These are phyloP conservation scores for Cryptococcus deneoformans DNA, from an alignment of 1,284 basidiomycete species.

Conservation along the genomic window DNA sequence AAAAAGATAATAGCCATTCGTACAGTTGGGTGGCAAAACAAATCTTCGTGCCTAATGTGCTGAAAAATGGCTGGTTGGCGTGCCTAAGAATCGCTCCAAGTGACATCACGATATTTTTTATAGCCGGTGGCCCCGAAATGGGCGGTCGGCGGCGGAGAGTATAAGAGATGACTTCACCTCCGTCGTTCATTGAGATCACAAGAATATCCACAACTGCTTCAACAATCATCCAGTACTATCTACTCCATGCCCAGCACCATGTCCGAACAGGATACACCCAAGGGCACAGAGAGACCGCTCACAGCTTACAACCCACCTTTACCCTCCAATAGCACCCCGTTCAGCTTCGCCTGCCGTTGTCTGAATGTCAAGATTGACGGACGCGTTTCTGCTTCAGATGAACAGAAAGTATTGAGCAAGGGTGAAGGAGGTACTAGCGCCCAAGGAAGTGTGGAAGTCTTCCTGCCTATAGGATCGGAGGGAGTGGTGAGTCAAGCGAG, in stretches of 20 bases:
- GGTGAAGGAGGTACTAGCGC: background rate
- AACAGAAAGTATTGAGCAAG: conserved; percentile 1
- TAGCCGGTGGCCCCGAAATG: no score
- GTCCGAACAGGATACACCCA: background rate
- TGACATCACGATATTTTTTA: no score
- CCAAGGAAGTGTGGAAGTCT: background rate
- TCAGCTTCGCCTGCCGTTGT: conserved; percentile 33
- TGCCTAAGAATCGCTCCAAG: no score
- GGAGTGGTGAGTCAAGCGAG: conserved; percentile 7
- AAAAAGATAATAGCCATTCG: no score
- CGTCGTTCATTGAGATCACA: no score
- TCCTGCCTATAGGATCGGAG: conserved; percentile 8
- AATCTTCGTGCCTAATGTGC: no score
- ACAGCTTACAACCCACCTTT: background rate
- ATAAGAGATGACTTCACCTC: no score
- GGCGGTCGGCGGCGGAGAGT: no score
- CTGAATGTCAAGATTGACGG: conserved; percentile 30
- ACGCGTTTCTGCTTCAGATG: conserved; percentile 9
- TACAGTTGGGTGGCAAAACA: no score
- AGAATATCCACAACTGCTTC: background rate
- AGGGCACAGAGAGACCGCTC: background rate
- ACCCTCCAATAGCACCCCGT: conserved; percentile 16
- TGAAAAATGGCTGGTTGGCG: no score
- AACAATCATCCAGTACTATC: background rate
- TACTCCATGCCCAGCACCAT: background rate